Evolutionary conservation across 306 rosid genomes (phyloP).

Genomic region (Vigna angularis): DNA sequence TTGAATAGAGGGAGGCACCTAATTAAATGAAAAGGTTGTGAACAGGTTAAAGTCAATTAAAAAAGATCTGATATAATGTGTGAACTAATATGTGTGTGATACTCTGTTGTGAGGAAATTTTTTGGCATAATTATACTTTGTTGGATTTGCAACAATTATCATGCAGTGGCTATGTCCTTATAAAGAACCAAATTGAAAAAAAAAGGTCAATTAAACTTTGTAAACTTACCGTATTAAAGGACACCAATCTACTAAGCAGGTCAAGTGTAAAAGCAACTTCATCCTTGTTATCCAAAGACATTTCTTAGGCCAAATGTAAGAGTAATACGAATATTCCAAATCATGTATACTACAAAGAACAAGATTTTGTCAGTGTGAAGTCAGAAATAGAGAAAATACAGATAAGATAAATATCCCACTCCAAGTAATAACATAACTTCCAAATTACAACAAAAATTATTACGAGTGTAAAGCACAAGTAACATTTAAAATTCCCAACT

Average conservation of each 20-base stretch:
- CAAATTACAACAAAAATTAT: constrained; percentile 25
- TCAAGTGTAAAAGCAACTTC: constrained; percentile 78
- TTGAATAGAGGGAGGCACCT: too few relatives aligned
- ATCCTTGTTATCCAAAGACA: constrained; percentile 61
- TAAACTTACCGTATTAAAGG: constrained; percentile 74
- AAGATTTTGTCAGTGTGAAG: too few relatives aligned
- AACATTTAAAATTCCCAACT: too few relatives aligned
- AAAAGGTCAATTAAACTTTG: constrained; percentile 39
- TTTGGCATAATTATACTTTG: too few relatives aligned
- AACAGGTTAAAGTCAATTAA: too few relatives aligned
- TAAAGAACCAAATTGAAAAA: constrained; percentile 34
- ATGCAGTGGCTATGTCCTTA: constrained; percentile 22
- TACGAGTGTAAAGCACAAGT: constrained; percentile 22
- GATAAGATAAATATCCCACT: constrained; percentile 32
- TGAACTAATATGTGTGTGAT: too few relatives aligned
- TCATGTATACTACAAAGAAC: constrained; percentile 62
- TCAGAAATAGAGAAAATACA: constrained; percentile 36
- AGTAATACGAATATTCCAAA: constrained; percentile 82
- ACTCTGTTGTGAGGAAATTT: too few relatives aligned
- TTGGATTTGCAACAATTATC: constrained; percentile 6
- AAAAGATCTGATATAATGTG: too few relatives aligned
- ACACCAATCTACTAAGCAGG: constrained; percentile 79
- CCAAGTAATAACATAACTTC: constrained; percentile 24
- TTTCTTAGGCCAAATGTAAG: constrained; percentile 78
- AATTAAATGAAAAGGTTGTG: too few relatives aligned